phyloP scores from a whole-genome alignment of 805 yeast genomes.

The Komagataella mondaviorum region DNA sequence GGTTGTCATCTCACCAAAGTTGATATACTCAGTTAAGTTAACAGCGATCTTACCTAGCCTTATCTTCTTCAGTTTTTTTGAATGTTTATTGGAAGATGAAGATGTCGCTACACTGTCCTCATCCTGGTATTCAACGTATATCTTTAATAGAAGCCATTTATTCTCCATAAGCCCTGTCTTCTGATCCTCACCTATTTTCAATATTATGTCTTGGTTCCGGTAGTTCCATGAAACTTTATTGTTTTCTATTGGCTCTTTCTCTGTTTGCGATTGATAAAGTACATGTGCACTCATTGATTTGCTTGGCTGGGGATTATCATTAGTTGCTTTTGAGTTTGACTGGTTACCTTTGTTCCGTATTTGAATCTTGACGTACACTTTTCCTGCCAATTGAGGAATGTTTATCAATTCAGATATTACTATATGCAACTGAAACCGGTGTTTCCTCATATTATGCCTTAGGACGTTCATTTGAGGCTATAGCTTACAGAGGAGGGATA shows the following conservation, averaged over 20 bases:
- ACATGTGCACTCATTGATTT: background rate
- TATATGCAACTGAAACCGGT: slow-evolving; percentile 45
- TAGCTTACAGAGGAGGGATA: background rate
- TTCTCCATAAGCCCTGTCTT: slow-evolving; percentile 24
- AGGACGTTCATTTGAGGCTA: background rate
- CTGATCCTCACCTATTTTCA: slow-evolving; percentile 26
- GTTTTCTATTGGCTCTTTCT: slow-evolving; percentile 26
- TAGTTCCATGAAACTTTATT: slow-evolving; percentile 41
- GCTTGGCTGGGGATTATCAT: background rate
- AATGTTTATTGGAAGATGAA: background rate
- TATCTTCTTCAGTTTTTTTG: slow-evolving; percentile 16
- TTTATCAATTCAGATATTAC: slow-evolving; percentile 62
- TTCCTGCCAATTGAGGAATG: slow-evolving; percentile 68
- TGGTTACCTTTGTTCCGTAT: slow-evolving; percentile 7
- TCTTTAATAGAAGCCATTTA: slow-evolving; percentile 26
- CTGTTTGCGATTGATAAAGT: slow-evolving; percentile 23
- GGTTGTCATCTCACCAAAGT: slow-evolving; percentile 34
- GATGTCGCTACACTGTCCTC: slow-evolving; percentile 10
- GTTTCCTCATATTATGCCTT: slow-evolving; percentile 3
- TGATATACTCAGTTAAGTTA: slow-evolving; percentile 61
- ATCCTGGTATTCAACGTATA: slow-evolving; percentile 16
- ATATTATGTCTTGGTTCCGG: slow-evolving; percentile 13
- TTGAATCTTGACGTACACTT: slow-evolving; percentile 38
- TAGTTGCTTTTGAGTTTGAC: background rate
- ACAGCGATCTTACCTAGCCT: slow-evolving; percentile 54